Evolutionary conservation across 305 asterid genomes (phyloP).

Genomic region (Striga hermonthica): DNA sequence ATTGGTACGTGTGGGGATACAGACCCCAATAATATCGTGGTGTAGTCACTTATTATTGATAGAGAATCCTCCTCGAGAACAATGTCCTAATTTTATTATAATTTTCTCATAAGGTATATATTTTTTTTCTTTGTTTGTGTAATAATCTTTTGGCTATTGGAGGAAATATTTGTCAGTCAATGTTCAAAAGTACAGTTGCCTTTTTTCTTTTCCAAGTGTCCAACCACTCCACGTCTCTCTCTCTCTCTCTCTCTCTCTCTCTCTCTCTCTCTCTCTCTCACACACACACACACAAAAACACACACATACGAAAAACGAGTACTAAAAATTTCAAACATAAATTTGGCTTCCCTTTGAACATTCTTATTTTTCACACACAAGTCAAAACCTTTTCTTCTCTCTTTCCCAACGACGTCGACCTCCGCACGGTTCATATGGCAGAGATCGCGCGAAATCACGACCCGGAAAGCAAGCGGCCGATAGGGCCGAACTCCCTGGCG

Average conservation of each 20-base stretch:
- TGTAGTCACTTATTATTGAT: too few relatives aligned
- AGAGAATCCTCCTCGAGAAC: background rate
- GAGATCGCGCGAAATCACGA: constrained; percentile 19
- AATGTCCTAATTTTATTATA: background rate
- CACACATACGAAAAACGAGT: background rate
- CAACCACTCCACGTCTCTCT: background rate
- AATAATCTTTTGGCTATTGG: background rate
- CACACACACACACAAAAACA: background rate
- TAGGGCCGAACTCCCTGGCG: background rate
- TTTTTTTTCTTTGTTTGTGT: background rate
- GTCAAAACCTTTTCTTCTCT: constrained; percentile 25
- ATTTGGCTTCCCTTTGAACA: constrained; percentile 21
- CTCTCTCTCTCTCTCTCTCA: background rate
- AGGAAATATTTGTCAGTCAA: background rate
- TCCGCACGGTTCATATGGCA: constrained; percentile 26
- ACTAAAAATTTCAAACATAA: background rate
- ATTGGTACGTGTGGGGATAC: too few relatives aligned
- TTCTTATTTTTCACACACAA: constrained; percentile 22
- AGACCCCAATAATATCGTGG: too few relatives aligned
- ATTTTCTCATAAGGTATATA: background rate
- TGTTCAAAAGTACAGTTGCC: background rate
- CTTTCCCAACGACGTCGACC: background rate
- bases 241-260: background rate
- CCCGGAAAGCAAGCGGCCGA: constrained; percentile 4
- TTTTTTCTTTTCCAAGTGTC: background rate